phyloP scores from a whole-genome alignment of 495 filamentous ascomycete genomes.

The Tuber brumale region DNA sequence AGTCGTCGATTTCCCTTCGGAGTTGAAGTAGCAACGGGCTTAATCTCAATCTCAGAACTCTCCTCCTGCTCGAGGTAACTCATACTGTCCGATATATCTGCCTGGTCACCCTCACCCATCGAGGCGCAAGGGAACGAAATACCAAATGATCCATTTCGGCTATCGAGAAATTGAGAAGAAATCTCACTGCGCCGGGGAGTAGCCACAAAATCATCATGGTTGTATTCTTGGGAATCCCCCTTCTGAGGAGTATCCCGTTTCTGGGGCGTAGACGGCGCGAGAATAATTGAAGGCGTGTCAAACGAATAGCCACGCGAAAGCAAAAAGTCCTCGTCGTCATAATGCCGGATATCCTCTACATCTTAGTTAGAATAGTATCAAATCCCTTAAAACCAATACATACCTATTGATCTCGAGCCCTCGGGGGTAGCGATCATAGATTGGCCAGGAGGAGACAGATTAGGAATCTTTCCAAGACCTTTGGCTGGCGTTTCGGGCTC shows the following conservation, averaged over 20 bases:
- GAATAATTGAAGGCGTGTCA: slow-evolving; percentile 17
- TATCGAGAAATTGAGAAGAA: slow-evolving; percentile 22
- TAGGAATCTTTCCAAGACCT: background rate
- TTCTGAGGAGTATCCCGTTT: background rate
- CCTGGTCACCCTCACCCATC: slow-evolving; percentile 16
- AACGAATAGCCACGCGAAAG: background rate
- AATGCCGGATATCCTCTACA: background rate
- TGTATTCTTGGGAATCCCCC: background rate
- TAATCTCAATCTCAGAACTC: slow-evolving; percentile 28
- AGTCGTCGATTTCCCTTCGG: slow-evolving; percentile 22
- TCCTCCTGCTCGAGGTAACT: slow-evolving; percentile 19
- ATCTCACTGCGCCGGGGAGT: background rate
- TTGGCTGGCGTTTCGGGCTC: background rate
- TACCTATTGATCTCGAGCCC: background rate
- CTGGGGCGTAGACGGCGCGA: slow-evolving; percentile 28
- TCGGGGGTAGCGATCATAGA: background rate
- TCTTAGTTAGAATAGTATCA: background rate
- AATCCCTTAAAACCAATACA: background rate
- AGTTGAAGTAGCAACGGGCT: slow-evolving; percentile 24
- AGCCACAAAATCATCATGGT: slow-evolving; percentile 3
- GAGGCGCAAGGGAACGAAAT: slow-evolving; percentile 11
- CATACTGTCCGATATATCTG: background rate
- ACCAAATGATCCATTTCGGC: slow-evolving; percentile 9
- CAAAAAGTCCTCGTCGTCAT: background rate
- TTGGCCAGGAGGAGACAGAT: background rate